Evolutionary conservation across 495 filamentous ascomycete genomes (phyloP), one percentile per base, ranked within the genome.

Genomic region (Penicillium alfredii): DNA sequence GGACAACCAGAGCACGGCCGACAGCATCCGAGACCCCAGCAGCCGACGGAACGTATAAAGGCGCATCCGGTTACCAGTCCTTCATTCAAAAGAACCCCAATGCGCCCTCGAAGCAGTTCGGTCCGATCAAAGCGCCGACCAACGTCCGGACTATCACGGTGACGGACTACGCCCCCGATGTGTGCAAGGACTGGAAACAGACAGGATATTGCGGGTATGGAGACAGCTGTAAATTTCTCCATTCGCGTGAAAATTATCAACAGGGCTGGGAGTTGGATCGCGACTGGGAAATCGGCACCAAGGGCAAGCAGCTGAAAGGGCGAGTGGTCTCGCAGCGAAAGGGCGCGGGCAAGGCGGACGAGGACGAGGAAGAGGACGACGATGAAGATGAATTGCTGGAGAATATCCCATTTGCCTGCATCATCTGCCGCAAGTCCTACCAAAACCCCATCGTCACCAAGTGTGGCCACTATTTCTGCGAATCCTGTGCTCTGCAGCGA

Each of bases 391-490:
- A 77, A 14, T 58, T 86, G 55, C 61, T 95, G 19, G 84, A 93
- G 56, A 82, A 78, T 39, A 95, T 97, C 19, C 92, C 92, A 0
- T 98, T 97, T 55, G 87, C 80, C n/a, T 98, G 92, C 53, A 78
- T 96, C 42, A 86, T 97, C 40, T 98, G 92, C 68, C 78, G 78
- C 51, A 77, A 77, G 26, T 61, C 79, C 6, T 98, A 98, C 60
- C 81, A 79, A 46, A 67, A 77, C 30, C 88, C 92, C 2, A 80
- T 97, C 12, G 66, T 89, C 8, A 98, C 92, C 20, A 84, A 84
- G 45, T 97, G 93, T 40, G 82, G 87, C 4, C 93, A 97, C 58
- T 97, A 96, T 51, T 98, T 97, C 45, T 98, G 92, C 59, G 83
- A 95, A 54, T 64, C 66, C 1, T 97, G 93, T 56, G 92, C 90